phyloP scores from a whole-genome alignment of 257 asterid genomes.

The Jacaranda copaia region DNA sequence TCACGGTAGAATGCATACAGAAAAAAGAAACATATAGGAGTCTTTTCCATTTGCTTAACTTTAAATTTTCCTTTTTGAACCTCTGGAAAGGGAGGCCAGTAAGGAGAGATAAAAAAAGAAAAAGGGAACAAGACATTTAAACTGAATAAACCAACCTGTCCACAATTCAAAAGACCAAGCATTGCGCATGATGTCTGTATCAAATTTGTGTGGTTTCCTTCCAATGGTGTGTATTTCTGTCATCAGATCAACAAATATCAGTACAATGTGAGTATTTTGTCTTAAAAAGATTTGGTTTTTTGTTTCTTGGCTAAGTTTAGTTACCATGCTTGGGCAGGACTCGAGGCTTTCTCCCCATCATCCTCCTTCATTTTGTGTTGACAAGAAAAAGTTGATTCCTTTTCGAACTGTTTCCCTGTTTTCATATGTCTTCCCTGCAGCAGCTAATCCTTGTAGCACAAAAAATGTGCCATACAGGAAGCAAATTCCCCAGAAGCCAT shows the following conservation, averaged over 20 bases:
- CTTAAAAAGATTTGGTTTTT: background rate
- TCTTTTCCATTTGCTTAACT: background rate
- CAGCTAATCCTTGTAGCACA: constrained; percentile 57
- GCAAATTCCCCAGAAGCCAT: constrained; percentile 87
- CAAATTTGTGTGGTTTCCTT: constrained; percentile 75
- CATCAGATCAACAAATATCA: constrained; percentile 3
- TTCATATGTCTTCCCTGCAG: constrained; percentile 62
- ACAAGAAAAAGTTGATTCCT: constrained; percentile 59
- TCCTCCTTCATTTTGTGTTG: constrained; percentile 77
- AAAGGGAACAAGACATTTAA: too few relatives aligned
- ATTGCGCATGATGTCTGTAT: constrained; percentile 92
- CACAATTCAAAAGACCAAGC: constrained; percentile 76
- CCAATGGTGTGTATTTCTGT: constrained; percentile 79
- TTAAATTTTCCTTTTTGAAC: too few relatives aligned
- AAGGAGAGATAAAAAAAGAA: too few relatives aligned
- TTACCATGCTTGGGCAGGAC: constrained; percentile 88
- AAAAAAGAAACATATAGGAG: background rate
- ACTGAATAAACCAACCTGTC: too few relatives aligned
- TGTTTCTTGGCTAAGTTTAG: background rate
- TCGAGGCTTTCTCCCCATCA: constrained; percentile 89
- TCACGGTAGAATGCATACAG: too few relatives aligned
- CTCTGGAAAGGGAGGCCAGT: too few relatives aligned
- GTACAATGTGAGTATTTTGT: background rate
- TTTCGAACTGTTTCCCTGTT: constrained; percentile 61
- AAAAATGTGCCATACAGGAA: constrained; percentile 76